A percentile compares a stretch with the other conserved stretches of the same genome.
Evolutionary conservation across 176 grass and related monocot genomes (phyloP).

Genomic region (Microstegium vimineum): DNA sequence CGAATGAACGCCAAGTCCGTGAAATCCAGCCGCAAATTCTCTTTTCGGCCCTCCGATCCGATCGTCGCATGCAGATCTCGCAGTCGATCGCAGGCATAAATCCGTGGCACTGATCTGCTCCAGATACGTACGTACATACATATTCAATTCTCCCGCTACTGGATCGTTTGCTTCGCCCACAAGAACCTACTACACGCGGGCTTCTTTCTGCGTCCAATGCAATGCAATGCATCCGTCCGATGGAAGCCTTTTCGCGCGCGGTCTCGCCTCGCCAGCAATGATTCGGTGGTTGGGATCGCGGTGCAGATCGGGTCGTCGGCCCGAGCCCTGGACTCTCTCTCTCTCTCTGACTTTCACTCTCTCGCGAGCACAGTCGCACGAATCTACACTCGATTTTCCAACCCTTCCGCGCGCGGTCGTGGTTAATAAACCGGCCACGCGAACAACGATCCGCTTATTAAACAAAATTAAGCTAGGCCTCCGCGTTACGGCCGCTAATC

Average conservation of each 20-base stretch:
- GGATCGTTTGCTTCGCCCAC: constrained; percentile 12
- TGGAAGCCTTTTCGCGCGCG: background rate
- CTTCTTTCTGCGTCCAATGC: too few species aligned
- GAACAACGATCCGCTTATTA: constrained; percentile 22
- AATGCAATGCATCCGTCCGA: background rate
- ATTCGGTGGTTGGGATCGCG: constrained; percentile 40
- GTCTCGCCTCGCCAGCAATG: background rate
- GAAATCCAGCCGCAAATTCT: background rate
- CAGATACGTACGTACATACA: background rate
- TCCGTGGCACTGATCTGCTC: constrained; percentile 1
- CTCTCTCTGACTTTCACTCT: too few species aligned
- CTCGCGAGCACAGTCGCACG: too few species aligned
- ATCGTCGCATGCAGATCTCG: background rate
- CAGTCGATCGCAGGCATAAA: background rate
- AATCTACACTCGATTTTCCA: constrained; percentile 35
- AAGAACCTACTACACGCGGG: background rate
- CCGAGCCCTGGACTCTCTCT: too few species aligned
- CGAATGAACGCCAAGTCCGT: background rate
- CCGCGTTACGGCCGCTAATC: background rate
- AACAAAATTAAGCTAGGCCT: constrained; percentile 21
- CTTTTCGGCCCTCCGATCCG: background rate
- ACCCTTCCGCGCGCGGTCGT: background rate
- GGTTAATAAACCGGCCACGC: constrained; percentile 28
- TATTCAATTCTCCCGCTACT: background rate
- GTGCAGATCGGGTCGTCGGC: constrained; percentile 6